phyloP scores from a whole-genome alignment of 805 yeast species.

The Cyberlindnera maritima region DNA sequence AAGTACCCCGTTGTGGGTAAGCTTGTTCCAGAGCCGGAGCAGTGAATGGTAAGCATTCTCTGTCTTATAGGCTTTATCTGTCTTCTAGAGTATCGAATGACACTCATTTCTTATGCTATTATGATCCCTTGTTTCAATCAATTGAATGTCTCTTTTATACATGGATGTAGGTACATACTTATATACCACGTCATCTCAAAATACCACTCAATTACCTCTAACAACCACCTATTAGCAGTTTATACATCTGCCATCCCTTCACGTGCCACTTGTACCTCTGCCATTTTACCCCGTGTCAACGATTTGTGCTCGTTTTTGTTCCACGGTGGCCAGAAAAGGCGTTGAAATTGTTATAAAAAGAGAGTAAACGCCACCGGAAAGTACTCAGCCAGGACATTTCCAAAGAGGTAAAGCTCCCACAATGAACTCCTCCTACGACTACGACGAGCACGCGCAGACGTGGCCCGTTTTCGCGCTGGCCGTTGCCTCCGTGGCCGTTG shows the following conservation, averaged over 20 bases:
- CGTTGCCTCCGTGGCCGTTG: slow-evolving; percentile 23
- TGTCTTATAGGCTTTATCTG: too few relatives aligned
- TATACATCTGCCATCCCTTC: slow-evolving; percentile 1
- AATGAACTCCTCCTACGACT: slow-evolving; percentile 28
- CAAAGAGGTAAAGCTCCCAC: too few relatives aligned
- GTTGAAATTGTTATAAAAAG: not conserved
- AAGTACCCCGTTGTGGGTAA: slow-evolving; percentile 84
- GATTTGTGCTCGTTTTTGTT: too few relatives aligned
- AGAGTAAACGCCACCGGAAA: too few relatives aligned
- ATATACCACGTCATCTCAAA: too few relatives aligned
- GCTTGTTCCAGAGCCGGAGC: slow-evolving; percentile 45
- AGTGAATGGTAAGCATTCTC: not conserved
- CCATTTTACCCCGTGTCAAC: too few relatives aligned
- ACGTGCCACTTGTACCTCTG: slow-evolving; percentile 3
- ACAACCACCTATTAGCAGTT: too few relatives aligned
- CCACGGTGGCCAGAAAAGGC: slow-evolving; percentile 2
- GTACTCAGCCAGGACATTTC: too few relatives aligned
- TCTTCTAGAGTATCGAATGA: too few relatives aligned
- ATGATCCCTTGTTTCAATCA: not conserved
- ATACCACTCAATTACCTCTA: not conserved
- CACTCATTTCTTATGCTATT: too few relatives aligned
- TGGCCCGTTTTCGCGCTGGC: slow-evolving; percentile 30
- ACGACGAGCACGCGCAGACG: slow-evolving; percentile 28
- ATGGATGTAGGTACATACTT: too few relatives aligned
- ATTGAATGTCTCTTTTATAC: too few relatives aligned